Percentiles rank a stretch among this genome's conserved stretches.
Evolutionary conservation across 805 yeast species (phyloP).

Genomic region (Suhomyces canberraensis): DNA sequence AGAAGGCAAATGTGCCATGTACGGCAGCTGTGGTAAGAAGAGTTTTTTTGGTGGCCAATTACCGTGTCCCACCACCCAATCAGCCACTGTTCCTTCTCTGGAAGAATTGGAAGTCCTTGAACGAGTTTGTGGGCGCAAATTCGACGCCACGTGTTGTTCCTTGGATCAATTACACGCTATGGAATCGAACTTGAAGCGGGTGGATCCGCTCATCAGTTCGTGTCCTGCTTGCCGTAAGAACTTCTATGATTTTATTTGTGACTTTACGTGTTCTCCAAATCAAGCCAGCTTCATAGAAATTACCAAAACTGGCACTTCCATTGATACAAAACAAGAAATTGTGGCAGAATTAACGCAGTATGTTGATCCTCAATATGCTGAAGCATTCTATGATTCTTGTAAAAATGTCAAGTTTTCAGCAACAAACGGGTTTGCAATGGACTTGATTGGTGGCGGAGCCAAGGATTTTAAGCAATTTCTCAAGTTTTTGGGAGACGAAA

Average conservation of each 20-base stretch:
- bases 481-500: constrained; percentile 90
- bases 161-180: constrained; percentile 55
- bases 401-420: constrained; percentile 88
- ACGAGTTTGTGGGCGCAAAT: constrained; percentile 68
- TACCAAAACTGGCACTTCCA: constrained; percentile 47
- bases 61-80: constrained; percentile 67
- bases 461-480: constrained; percentile 65
- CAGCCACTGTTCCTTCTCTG: constrained; percentile 46
- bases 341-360: constrained; percentile 70
- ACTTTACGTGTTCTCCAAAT: constrained; percentile 85
- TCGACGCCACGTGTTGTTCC: constrained; percentile 68
- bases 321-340: constrained; percentile 50
- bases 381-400: constrained; percentile 74
- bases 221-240: constrained; percentile 91
- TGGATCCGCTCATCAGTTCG: constrained; percentile 40
- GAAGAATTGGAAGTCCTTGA: constrained; percentile 46
- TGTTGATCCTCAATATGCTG: constrained; percentile 59
- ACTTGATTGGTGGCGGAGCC: constrained; percentile 97
- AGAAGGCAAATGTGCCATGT: constrained; percentile 52
- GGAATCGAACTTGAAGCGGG: constrained; percentile 38
- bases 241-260: constrained; percentile 79
- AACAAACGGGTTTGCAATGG: constrained; percentile 96
- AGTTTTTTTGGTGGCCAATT: constrained; percentile 73
- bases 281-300: constrained; percentile 75
- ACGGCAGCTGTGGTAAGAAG: constrained; percentile 72